Conservation (phyloP, 2,329 filamentous ascomycete genomes). For the Malbranchea cinnamomea region DNA sequence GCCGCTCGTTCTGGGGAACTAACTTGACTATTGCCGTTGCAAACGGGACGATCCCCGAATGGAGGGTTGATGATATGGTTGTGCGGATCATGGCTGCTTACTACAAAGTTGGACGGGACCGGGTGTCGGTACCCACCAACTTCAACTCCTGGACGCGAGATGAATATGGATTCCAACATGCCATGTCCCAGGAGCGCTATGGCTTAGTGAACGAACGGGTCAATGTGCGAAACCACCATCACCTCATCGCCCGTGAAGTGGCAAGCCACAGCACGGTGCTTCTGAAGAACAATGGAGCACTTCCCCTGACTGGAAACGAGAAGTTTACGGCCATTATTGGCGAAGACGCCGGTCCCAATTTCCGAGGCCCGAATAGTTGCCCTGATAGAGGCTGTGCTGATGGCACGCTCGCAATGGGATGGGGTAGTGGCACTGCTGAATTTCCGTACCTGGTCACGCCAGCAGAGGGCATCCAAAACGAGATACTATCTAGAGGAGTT, state of each 20-base stretch:
- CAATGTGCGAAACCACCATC: conserved; percentile 68
- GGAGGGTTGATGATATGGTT: conserved; percentile 82
- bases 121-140: conserved; percentile 46
- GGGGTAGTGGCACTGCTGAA: conserved; percentile 45
- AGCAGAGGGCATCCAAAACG: conserved; percentile 48
- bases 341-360: conserved; percentile 64
- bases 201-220: conserved; percentile 65
- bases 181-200: conserved; percentile 44
- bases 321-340: conserved; percentile 65
- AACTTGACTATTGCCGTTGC: conserved; percentile 79
- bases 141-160: conserved; percentile 79
- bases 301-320: conserved; percentile 63
- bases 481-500: conserved; percentile 47
- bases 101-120: conserved; percentile 47
- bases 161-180: conserved; percentile 56
- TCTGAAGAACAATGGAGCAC: conserved; percentile 63
- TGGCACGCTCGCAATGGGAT: conserved; percentile 48
- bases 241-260: conserved; percentile 55
- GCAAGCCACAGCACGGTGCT: conserved; percentile 72
- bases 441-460: conserved; percentile 51
- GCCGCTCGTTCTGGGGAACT: conserved; percentile 62
- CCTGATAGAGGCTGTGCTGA: conserved; percentile 48
- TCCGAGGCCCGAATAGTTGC: conserved; percentile 66
- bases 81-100: conserved; percentile 60
- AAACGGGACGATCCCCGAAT: conserved; percentile 78